These are phyloP conservation scores for Diaporthe aspalathi DNA, from an alignment of 2,329 filamentous ascomycete species.

Conservation along the genomic window DNA sequence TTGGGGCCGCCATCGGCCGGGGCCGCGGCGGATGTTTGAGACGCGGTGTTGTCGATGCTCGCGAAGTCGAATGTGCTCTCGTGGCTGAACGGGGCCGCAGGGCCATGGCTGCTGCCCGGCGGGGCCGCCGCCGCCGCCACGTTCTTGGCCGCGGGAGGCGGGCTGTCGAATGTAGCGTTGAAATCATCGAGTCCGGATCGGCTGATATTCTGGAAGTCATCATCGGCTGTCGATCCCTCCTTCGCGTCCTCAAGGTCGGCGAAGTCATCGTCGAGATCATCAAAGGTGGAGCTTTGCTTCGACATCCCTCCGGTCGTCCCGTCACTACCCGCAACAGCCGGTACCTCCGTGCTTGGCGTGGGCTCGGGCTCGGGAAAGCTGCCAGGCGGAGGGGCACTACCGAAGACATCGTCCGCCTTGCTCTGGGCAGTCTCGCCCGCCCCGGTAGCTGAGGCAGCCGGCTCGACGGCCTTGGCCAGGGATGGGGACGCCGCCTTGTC, in stretches of 20 bases:
- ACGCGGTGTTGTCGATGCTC: conserved; percentile 53
- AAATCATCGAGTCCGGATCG: conserved; percentile 80
- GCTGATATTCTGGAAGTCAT: conserved; percentile 82
- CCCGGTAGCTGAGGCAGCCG: conserved; percentile 40
- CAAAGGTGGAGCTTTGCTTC: conserved; percentile 68
- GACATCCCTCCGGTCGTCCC: conserved; percentile 47
- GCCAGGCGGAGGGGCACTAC: conserved; percentile 45
- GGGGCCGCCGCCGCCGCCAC: conserved; percentile 58
- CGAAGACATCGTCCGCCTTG: conserved; percentile 56
- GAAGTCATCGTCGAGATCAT: conserved; percentile 83
- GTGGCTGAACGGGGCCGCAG: conserved; percentile 55
- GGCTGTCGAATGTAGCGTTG: conserved; percentile 83
- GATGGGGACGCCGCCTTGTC: conserved; percentile 45
- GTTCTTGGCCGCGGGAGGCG: conserved; percentile 67
- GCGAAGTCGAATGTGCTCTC: conserved; percentile 72
- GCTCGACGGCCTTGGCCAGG: conserved; percentile 46
- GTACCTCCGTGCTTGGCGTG: conserved; percentile 49
- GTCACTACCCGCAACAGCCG: conserved; percentile 45
- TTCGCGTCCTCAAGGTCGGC: conserved; percentile 87
- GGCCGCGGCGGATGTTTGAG: conserved; percentile 47
- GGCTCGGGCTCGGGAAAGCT: conserved; percentile 37
- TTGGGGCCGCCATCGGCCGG: conserved; percentile 52
- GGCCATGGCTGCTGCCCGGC: conserved; percentile 40
- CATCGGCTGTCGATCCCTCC: conserved; percentile 82
- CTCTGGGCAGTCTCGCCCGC: conserved; percentile 38